Base-by-base conservation (phyloP, 116 monocot genomes). In the Cymodocea nodosa region DNA sequence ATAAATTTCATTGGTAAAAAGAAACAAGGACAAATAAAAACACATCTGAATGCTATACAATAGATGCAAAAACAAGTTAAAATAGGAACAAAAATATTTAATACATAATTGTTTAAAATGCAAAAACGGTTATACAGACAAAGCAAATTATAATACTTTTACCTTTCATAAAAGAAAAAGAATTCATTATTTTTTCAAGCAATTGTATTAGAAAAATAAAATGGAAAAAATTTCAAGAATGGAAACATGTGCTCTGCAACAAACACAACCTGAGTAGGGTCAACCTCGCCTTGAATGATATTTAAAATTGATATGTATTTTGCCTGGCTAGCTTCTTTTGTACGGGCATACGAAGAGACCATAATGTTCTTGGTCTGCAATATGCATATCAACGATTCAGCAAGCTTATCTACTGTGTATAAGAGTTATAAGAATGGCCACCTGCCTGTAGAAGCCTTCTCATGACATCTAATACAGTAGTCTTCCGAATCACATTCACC, bases 311-410 rank as follows among this genome's bases (percentile, higher is more conserved):
- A 98, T 67, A 98, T 98, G 69, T 98, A 98, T 79, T 92, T 98
- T 35, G 92, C 98, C 70, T 98, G 92, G 59, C 92, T 91, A 37
- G 98, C 98, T 77, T 98, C 98, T 76, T 98, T 98, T 23, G 92
- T 98, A 30, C 98, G 88, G 49, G 98, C 98, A 81, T 92, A 98
- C 49, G 98, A 98, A 68, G 98, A 98, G 63, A 87, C 87, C 98
- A 98, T 98, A 65, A 98, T 98, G 72, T 98, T 98, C 64, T 98
- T 98, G n/a, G 98, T 86, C 90, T 98, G 89, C 51, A 84, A 59
- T 11, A 60, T 11, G 19, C 62, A 55, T 35, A 62, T 30, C 22
- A 55, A 52, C 64, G 37, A 44, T 57, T 35, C 39, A 50, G 23
- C 6, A 39, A 62, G 8, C 36, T 19, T 40, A 39, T 62, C 37